These are phyloP conservation scores for Heliocybe sulcata DNA, from an alignment of 1,284 basidiomycete species.

Conservation along the genomic window DNA sequence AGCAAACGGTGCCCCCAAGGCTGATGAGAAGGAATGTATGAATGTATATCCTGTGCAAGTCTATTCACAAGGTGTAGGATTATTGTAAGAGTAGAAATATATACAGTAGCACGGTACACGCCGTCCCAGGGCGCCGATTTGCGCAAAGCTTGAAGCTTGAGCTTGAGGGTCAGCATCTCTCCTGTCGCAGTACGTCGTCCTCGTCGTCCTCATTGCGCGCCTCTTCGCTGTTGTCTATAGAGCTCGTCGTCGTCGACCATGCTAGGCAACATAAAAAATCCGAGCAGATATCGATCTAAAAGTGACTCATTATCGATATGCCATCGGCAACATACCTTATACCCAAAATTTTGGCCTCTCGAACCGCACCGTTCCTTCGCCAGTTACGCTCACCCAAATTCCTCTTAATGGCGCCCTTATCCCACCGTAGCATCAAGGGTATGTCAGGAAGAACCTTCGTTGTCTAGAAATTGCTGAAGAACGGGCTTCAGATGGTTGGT, in stretches of 20 bases:
- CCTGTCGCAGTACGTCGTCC: too few species aligned
- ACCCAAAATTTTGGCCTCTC: background rate
- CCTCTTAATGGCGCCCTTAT: slow-evolving; percentile 26
- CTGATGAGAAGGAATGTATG: background rate
- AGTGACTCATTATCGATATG: background rate
- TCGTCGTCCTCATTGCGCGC: too few species aligned
- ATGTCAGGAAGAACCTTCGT: slow-evolving; percentile 3
- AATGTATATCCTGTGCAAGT: too few species aligned
- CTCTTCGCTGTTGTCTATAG: too few species aligned
- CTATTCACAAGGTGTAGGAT: too few species aligned
- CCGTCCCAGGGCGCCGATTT: too few species aligned
- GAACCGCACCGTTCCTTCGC: background rate
- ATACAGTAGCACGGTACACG: too few species aligned
- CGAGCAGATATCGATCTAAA: background rate
- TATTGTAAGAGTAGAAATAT: too few species aligned
- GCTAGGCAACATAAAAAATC: background rate
- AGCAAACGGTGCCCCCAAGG: slow-evolving; percentile 39
- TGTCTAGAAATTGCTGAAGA: background rate
- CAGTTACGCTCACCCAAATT: background rate
- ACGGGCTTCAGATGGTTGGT: slow-evolving; percentile 81
- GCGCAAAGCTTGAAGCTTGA: too few species aligned
- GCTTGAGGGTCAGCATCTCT: too few species aligned
- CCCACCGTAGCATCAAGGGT: slow-evolving; percentile 32
- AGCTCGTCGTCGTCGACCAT: too few species aligned
- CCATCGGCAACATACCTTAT: background rate